These are phyloP conservation scores for Pseudohyphozyma bogoriensis DNA, from an alignment of 768 basidiomycete species.

Conservation along the genomic window DNA sequence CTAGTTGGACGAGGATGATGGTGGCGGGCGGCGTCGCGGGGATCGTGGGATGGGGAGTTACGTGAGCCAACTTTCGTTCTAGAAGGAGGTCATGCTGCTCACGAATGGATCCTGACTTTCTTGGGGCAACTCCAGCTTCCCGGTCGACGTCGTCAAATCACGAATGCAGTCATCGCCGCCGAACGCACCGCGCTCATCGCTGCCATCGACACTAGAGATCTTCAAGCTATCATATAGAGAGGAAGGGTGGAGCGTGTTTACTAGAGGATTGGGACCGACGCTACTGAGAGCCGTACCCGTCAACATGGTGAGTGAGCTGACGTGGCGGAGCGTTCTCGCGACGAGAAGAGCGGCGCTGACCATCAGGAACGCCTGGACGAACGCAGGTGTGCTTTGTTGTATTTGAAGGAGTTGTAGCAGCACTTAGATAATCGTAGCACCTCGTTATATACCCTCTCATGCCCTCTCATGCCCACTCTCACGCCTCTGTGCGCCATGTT, in stretches of 20 bases:
- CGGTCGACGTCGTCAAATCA: slow-evolving; percentile 82
- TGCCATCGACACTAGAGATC: slow-evolving; percentile 3
- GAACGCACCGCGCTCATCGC: not conserved
- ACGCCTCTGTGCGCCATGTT: no score
- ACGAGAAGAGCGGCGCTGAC: not conserved
- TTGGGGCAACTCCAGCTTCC: slow-evolving; percentile 50
- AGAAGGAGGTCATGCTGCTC: not conserved
- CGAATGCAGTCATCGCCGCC: slow-evolving; percentile 55
- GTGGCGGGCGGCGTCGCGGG: slow-evolving; percentile 28
- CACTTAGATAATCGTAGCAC: not conserved
- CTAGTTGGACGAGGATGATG: slow-evolving; percentile 7
- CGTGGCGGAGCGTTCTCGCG: not conserved
- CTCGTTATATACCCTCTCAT: no score
- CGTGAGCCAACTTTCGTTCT: slow-evolving; percentile 25
- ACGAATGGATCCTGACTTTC: not conserved
- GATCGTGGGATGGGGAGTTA: slow-evolving; percentile 56
- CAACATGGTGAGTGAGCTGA: slow-evolving; percentile 46
- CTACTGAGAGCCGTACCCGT: slow-evolving; percentile 67
- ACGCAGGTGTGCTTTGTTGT: not conserved
- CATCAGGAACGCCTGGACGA: not conserved
- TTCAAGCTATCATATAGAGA: slow-evolving; percentile 48
- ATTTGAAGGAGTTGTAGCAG: not conserved
- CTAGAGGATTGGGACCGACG: slow-evolving; percentile 66
- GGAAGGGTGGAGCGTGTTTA: slow-evolving; percentile 63
- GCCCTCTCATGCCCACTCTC: no score